Evolutionary conservation across 1,284 basidiomycete species (phyloP), one percentile per base, ranked within the genome.

Genomic region (Stygiomarasmius scandens): DNA sequence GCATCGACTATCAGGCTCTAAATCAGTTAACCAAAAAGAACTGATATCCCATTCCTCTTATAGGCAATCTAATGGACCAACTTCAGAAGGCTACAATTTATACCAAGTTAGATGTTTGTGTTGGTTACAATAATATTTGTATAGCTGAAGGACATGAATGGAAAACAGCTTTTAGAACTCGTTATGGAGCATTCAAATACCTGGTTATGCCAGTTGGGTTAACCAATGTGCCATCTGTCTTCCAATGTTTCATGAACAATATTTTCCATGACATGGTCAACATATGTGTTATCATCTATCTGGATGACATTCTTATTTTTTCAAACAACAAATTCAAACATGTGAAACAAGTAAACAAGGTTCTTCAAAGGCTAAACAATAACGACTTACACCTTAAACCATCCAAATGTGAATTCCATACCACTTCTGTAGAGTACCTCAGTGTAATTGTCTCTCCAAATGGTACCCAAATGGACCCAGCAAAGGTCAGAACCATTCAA

Each of bases 361-460:
- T 82, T 1, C 66, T 83, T 3, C 36, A 69, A n/a, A 50, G 66
- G 4, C 68, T 82, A 0, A 45, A 64, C 0, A 46, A 68, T 3
- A 51, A 71, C 49, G 50, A 65, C 0, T 66, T 81, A 0, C 77
- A 64, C 59, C 58, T 70, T 2, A 75, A 75, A 34, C 61, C 71
- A 0, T 65, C 72, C 27, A 81, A 81, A 60, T 79, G 76, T 61
- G 61, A 69, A 36, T 79, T 77, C 59, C 58, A 70, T 54, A 51
- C 57, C 4, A 27, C 58, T 0, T 27, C 63, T n/a, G 64, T 71
- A 6, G 70, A 77, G 23, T 83, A 75, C 65, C 69, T 82, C 0
- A 77, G 80, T 1, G 67, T 71, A 50, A 64, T 77, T 34, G 63
- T 83, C 22, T 48, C 49, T 0, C 47, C 47, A 23, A 23, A 49